Conservation (phyloP, 176 grass and related monocot species). For the Phoenix roebelenii region DNA sequence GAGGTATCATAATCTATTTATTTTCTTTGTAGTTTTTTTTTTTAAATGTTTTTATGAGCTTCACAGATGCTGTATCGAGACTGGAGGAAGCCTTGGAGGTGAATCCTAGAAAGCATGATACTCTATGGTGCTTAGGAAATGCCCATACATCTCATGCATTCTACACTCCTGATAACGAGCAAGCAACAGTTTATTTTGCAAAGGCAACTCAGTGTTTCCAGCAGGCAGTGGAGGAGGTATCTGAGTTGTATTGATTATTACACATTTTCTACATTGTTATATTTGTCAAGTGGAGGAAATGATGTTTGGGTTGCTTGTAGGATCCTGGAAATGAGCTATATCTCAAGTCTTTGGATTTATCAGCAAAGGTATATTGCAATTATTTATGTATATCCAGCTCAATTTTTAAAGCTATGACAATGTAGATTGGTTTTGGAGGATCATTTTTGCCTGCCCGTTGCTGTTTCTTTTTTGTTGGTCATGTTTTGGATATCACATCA, state of each 20-base stretch:
- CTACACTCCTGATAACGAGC: constrained; percentile 15
- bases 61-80: constrained; percentile 34
- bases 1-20: neutral
- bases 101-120: constrained; percentile 35
- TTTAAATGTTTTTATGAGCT: neutral
- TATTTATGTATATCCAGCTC: no score
- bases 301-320: constrained; percentile 23
- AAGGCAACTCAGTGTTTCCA: constrained; percentile 39
- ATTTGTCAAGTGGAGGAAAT: neutral
- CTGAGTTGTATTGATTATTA: constrained; percentile 1
- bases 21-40: neutral
- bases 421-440: no score
- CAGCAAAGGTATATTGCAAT: constrained; percentile 23
- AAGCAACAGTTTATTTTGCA: constrained; percentile 30
- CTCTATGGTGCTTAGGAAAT: constrained; percentile 43
- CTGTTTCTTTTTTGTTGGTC: no score
- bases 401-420: no score
- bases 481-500: no score
- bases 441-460: no score
- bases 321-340: constrained; percentile 46
- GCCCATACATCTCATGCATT: constrained; percentile 34
- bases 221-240: constrained; percentile 31
- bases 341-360: constrained; percentile 29
- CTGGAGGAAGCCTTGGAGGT: constrained; percentile 39
- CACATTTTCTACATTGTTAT: neutral